Evolutionary conservation across 139 green algal genomes (phyloP).

Genomic region (Marvania coccoides): DNA sequence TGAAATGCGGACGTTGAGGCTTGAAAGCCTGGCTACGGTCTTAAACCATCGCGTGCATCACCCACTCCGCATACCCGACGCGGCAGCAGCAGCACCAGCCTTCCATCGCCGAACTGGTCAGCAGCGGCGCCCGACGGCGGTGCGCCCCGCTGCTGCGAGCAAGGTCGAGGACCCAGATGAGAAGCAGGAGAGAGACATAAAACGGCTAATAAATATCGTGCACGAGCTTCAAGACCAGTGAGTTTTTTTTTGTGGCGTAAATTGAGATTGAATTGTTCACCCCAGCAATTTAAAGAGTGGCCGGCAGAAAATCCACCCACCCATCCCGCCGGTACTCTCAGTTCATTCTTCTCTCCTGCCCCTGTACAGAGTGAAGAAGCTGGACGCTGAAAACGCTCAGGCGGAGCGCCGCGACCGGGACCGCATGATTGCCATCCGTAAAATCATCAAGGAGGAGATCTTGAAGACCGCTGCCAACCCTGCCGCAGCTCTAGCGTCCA

Average conservation of each 20-base stretch:
- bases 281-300: no score
- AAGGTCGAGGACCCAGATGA: neutral
- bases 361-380: slow-evolving; percentile 8
- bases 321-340: no score
- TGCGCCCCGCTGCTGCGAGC: neutral
- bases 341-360: no score
- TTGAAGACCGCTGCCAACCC: neutral
- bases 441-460: neutral
- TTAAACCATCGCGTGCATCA: neutral
- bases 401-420: neutral
- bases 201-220: neutral
- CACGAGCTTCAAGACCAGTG: neutral
- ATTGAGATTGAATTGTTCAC: no score
- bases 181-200: neutral
- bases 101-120: no score
- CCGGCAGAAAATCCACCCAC: no score
- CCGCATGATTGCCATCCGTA: slow-evolving; percentile 4
- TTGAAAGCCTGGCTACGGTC: no score
- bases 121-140: neutral
- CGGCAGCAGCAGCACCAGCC: neutral
- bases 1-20: no score
- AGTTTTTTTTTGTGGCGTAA: no score
- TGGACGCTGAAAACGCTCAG: slow-evolving; percentile 1
- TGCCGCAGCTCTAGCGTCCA: neutral
- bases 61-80: neutral